Base-by-base conservation (phyloP, 768 basidiomycete species). In the Sporobolomyces roseus region DNA sequence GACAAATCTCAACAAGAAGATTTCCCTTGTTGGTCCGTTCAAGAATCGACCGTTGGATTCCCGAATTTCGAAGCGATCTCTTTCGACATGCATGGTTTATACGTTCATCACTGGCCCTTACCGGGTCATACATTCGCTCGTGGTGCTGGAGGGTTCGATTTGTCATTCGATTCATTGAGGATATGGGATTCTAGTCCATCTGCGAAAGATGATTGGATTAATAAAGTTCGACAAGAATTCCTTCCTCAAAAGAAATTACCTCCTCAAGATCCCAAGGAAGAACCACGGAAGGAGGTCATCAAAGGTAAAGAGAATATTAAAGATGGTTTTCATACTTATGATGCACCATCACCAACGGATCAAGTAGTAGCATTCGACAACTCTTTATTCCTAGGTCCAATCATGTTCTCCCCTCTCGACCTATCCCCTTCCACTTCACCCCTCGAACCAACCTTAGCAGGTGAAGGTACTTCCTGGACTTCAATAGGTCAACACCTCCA, bases 291-390 rank as follows among this genome's bases (percentile, higher is more conserved):
- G 23, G 17, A 41, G 46, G 29, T 6, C 25, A 50, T 27, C 14
- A 12, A 45, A 9, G 38, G 43, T 8, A 33, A 27, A 41, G 41
- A 49, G 56, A 73, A 73, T 62, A 25, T 70, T 46, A 73, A 73
- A 59, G 36, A 36, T 3, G 72, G 72, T 2, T 70, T 73, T 32
- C 29, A 33, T 4, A 56, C 68, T 10, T 7, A 6, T 8, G 6
- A 32, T 1, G 4, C 49, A 5, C 32, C 32, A 3, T 14, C 49
- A 10, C 72, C 72, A 1, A 36, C 46, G 21, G 68, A 73, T 45
- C 72, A 73, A 50, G 9, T 73, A 36, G 51, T 67, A 30, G 69
- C 68, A 56, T 65, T 70, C 65, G 72, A 73, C 65, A 70, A 70
- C 58, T 61, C 72, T 23, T 65, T 73, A 35, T 73, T 73, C 63